Evolutionary conservation across 805 yeast species (phyloP), one percentile per base, ranked within the genome.

Genomic region (Debaryomyces tyrocola): DNA sequence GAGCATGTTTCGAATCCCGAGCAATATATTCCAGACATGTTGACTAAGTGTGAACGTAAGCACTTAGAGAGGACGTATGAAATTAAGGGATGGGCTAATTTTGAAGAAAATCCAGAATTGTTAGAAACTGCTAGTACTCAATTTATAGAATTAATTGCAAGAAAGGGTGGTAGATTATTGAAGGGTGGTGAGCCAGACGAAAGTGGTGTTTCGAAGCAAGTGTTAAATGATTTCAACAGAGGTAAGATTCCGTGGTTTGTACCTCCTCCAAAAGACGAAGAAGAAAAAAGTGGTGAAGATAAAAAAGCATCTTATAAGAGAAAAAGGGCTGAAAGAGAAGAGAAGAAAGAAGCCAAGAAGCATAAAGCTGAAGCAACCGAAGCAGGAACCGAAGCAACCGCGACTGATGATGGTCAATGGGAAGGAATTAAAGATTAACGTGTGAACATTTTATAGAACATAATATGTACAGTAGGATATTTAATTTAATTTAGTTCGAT

Each of bases 161-260:
- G 96, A 65, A 94, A 94, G 67, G 87, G 83, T 44, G 99, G 99
- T 51, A 82, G 96, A 66, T 77, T 92, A 56, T 70, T 94, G 55
- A 92, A 92, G 68, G 99, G 99, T 49, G 99, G 97, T 54, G 99
- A 94, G 70, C 96, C 98, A 1, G 98, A 92, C 66, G 97, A 92
- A 69, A 76, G 85, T 54, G 95, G 96, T 58, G 90, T 92, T 46
- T 84, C 98, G 34, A 92, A 90, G 67, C 85, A 85, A 60, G 85
- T 92, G 27, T 79, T 92, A 65, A 90, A 90, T 57, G 99, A 92
- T 66, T 92, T 92, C 77, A 92, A 90, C 70, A 81, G 99, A 69
- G 99, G 99, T 51, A 89, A 90, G 61, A 92, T 92, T 45, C 99
- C 99, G 20, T 92, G 99, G 99, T 92, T 92, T 64, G 89, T 89